Evolutionary conservation across 208 protist genomes (phyloP), one percentile per base, ranked within the genome.

Genomic region (Trypanosoma cruzi): DNA sequence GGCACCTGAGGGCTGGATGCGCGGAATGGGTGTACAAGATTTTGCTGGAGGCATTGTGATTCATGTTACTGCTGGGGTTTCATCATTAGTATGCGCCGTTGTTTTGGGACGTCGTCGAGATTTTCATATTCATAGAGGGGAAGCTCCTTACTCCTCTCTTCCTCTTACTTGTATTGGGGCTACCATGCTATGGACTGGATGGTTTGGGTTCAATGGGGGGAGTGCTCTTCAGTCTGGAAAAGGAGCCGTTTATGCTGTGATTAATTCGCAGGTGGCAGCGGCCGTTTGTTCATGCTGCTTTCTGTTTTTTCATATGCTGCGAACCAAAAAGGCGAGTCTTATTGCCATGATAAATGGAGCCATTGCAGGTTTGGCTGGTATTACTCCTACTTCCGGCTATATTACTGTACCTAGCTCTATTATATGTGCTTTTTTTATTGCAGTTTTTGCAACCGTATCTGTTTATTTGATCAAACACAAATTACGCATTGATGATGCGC

Each of bases 1-100:
- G 77, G 36, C 56, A 50, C 53, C 68, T 22, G 78, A 72, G 49
- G 83, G 88, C 11, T 92, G 85, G 81, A 36, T 93, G 44, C n/a
- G 49, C 14, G 16, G 56, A 14, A 18, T 78, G 0, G 65, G 71
- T 60, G 78, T 86, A 11, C 56, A 85, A 3, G 91, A 96, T 77
- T 94, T 95, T 78, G 88, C 89, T 18, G 84, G 83, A 46, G 87
- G 85, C 66, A 83, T 91, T 49, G 83, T 91, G 14, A 92, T 96
- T 72, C 89, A 96, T 59, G 75, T 71, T 22, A 80, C 70, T 28
- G 65, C 82, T 50, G 91, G 85, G 40, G 74, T 82, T 20, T 60
- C 40, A 32, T 67, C 64, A 20, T 55, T 88, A 16, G 78, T 91
- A 22, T 64, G 69, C 31, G 68, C 64, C 24, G 26, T 73, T 34